Evolutionary conservation across 1,139 yeast genomes (phyloP), one percentile per base, ranked within the genome.

Genomic region (Yamadazyma diddensiae): DNA sequence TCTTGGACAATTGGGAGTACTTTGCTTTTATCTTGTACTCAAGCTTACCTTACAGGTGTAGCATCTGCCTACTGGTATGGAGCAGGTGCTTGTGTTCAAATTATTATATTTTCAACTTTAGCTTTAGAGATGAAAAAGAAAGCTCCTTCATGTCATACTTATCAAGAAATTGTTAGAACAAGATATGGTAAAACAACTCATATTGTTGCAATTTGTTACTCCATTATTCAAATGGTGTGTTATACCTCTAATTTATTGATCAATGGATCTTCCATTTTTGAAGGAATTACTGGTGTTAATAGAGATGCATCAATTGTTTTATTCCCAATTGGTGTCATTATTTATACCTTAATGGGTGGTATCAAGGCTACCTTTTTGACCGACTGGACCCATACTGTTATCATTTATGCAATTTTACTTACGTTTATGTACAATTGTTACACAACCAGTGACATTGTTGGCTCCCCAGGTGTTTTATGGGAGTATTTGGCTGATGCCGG

Each of bases 71-170:
- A 71, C 49, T 79, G 78, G 62, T 84, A 84, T 50, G 92, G 88
- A 6, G 73, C 84, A 2, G 94, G 94, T 46, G 92, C 88, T 4
- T 62, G 77, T 24, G 79, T 80, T 33, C 94, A 83, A 49, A 79
- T 83, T 41, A 76, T 82, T 24, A 62, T 83, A 30, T 83, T 84
- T 53, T 81, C 87, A 2, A 76, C 83, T 14, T 53, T 82, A 40
- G 92, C 92, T n/a, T 79, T 83, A 44, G 82, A 82, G 53, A 77
- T 82, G 30, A 84, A 82, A 55, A 77, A 76, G 45, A 71, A 76
- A 37, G 87, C 88, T 7, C 88, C 88, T 3, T 78, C 75, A 32
- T 84, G 86, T 4, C 94, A 84, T 59, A 83, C 94, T 1, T 82
- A 77, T 57, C 65, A 81, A 41, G 94, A 84, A 53, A 74, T 82